Evolutionary conservation across 371 early-diverging fungal genomes (phyloP), one percentile per base, ranked within the genome.

Genomic region (Haplosporangium sp.): DNA sequence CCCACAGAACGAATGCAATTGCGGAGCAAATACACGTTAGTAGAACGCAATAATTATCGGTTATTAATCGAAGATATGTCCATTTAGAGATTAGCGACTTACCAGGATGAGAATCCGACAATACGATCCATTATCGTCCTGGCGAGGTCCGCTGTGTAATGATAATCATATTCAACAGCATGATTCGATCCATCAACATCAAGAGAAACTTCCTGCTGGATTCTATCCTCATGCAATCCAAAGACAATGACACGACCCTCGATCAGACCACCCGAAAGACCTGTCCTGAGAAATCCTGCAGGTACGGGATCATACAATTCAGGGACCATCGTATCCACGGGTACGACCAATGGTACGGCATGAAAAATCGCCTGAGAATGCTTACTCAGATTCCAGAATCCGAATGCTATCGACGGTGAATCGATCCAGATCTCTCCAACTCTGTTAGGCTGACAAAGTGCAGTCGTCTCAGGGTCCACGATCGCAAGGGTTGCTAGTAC

Each of bases 381-480:
- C 59, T 86, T 87, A 6, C 93, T 91, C 40, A 95, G 82, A 11
- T 86, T 90, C 94, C 93, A 95, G 82, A 95, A 95, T 3, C 93
- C 93, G 40, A 89, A 90, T 7, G 92, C 90, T 29, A 94, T 73
- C 10, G 89, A 88, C 13, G 91, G 92, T 0, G 91, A 88, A 70
- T 91, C 89, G 7, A 94, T 85, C 94, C 95, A 95, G 18, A 96
- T 86, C 79, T 96, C 96, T 41, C 96, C 96, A 40, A 95, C 86
- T 0, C 87, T 83, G 67, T 93, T 89, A 0, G 92, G 86, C 14
- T 91, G 87, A 53, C 93, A 94, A 6, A 96, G 73, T 6, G 90
- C 84, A 1, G 86, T 84, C 29, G 92, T 92, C 51, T 93, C 90
- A 6, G 95, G 94, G 62, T 96, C 93, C 0, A 96, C 95, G 55